Evolutionary conservation across 441 rosid species (phyloP), one percentile per base, ranked within the genome.

Genomic region (Corymbia calophylla): DNA sequence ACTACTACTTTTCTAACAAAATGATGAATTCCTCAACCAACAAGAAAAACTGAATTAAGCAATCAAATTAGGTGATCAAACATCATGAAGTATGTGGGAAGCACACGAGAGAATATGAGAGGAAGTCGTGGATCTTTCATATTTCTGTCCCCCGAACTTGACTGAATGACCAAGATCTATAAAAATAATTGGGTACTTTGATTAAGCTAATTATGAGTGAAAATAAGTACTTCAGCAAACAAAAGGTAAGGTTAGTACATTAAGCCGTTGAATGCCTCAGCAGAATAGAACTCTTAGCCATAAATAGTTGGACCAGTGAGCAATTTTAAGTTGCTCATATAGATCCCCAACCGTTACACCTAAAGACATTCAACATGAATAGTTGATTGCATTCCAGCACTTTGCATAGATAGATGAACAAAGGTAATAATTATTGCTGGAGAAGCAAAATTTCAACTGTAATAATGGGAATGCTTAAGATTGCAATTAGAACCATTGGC

Each of bases 331-430:
- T 58, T 58, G n/a, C 64, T 58, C n/a, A 58, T 25, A 27, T 25
- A 27, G 64, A 10, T 27, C 0, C n/a, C 64, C 64, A 25, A 58
- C 7, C 15, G 0, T 58, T 58, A 58, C 64, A 58, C n/a, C 5
- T 27, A 15, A 58, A 58, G 64, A 58, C 64, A 58, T 25, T 25
- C 6, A 5, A 3, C 64, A 58, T 25, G 64, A 25, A 58, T 58
- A 25, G n/a, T 58, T 25, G 0, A 58, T 12, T 58, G n/a, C 31
- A 25, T 11, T 60, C 7, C 0, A 2, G 14, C 3, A 27, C 31
- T 27, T 15, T 25, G 66, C 31, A 60, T 11, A 60, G 27, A 60
- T 0, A 60, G 64, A 58, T 58, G n/a, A 58, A 58, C 10, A 25
- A 25, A 58, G 64, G 7, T 25, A 58, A 58, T 23, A 0, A 58